phyloP scores from a whole-genome alignment of 768 basidiomycete species.

The Xerocomus brunneocitrinus region DNA sequence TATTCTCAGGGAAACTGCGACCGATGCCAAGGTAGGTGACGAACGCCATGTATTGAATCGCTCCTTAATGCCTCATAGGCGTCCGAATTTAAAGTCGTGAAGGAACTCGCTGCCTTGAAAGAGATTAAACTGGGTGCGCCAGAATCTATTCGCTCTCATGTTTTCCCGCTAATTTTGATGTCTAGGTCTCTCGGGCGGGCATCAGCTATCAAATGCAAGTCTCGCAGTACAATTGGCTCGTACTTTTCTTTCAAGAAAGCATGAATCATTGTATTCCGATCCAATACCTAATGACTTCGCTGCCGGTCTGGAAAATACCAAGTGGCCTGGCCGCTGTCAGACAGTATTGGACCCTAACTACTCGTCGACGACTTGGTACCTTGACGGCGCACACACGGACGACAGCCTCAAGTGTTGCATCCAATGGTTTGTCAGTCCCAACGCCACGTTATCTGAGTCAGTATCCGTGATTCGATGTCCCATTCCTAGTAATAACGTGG shows the following conservation, averaged over 20 bases:
- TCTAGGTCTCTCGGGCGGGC: slow-evolving; percentile 76
- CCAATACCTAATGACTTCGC: slow-evolving; percentile 51
- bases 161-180: slow-evolving; percentile 4
- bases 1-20: slow-evolving; percentile 64
- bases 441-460: slow-evolving; percentile 41
- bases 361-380: slow-evolving; percentile 66
- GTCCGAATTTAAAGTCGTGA: slow-evolving; percentile 64
- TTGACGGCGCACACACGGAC: slow-evolving; percentile 93
- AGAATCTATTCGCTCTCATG: background rate
- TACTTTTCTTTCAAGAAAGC: slow-evolving; percentile 49
- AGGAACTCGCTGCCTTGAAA: slow-evolving; percentile 45
- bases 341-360: slow-evolving; percentile 59
- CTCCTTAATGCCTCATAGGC: slow-evolving; percentile 36
- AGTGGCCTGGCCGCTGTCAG: slow-evolving; percentile 97
- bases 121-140: slow-evolving; percentile 57
- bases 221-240: slow-evolving; percentile 75
- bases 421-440: slow-evolving; percentile 78
- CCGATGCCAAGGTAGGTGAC: slow-evolving; percentile 54
- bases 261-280: slow-evolving; percentile 11
- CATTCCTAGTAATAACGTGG: slow-evolving; percentile 2
- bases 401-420: slow-evolving; percentile 87
- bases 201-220: slow-evolving; percentile 85
- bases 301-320: slow-evolving; percentile 59
- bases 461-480: slow-evolving; percentile 7
- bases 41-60: background rate